Percentiles rank a stretch among this genome's conserved stretches.
Conservation (phyloP, 306 rosid genomes). For the Pterocarpus santalinus region DNA sequence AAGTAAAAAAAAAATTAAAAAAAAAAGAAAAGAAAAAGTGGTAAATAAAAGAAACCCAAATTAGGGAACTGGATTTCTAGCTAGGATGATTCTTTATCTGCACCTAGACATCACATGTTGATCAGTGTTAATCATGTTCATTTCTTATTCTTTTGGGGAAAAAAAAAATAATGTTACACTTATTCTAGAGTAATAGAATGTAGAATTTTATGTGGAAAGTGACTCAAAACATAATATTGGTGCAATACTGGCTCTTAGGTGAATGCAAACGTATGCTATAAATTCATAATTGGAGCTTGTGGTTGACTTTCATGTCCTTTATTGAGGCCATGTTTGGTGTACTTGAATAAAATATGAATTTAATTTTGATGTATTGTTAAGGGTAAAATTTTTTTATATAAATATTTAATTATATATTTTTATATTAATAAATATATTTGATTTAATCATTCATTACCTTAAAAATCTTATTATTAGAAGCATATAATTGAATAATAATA, state of each 20-base stretch:
- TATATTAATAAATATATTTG: too few relatives aligned
- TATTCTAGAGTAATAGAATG: background rate
- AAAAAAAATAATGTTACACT: slow-evolving; percentile 33
- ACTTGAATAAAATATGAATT: background rate
- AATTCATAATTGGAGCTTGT: slow-evolving; percentile 27
- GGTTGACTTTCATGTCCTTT: slow-evolving; percentile 42
- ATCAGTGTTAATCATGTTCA: background rate
- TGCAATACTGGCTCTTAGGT: slow-evolving; percentile 10
- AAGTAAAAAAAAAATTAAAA: background rate
- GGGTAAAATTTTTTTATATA: too few relatives aligned
- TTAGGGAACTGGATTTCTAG: background rate
- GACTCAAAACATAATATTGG: background rate
- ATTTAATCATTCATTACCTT: too few relatives aligned
- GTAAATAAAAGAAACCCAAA: slow-evolving; percentile 30
- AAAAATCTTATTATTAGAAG: too few relatives aligned
- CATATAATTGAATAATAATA: too few relatives aligned
- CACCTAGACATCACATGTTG: background rate
- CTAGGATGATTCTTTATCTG: background rate
- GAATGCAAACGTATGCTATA: background rate
- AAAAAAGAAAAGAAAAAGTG: background rate
- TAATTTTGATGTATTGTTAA: too few relatives aligned
- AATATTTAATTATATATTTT: too few relatives aligned
- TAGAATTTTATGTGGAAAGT: background rate
- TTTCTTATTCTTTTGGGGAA: background rate
- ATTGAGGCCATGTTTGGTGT: slow-evolving; percentile 24